phyloP scores from a whole-genome alignment of 805 yeast species.

The Lachancea dasiensis region DNA sequence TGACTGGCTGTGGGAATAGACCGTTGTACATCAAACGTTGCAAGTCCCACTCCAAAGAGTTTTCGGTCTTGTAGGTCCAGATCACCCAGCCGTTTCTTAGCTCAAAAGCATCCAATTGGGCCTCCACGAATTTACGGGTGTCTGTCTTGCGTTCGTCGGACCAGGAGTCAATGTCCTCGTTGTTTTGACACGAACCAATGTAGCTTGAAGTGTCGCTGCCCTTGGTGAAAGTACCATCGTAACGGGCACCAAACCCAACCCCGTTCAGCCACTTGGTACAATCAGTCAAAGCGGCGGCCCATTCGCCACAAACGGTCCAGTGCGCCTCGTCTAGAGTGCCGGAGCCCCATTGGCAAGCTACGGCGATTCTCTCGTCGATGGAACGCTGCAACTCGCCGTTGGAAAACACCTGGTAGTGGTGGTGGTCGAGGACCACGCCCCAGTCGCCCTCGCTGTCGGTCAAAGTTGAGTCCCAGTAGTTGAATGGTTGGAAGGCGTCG shows the following conservation, averaged over 20 bases:
- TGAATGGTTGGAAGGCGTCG: constrained; percentile 66
- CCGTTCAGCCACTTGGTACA: constrained; percentile 89
- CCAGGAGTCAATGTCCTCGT: constrained; percentile 49
- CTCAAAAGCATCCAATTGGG: constrained; percentile 83
- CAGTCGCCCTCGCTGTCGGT: constrained; percentile 39
- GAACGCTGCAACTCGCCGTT: constrained; percentile 50
- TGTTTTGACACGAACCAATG: constrained; percentile 58
- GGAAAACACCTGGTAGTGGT: constrained; percentile 82
- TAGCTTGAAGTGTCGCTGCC: constrained; percentile 31
- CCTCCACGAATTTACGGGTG: constrained; percentile 72
- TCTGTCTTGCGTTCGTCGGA: constrained; percentile 47
- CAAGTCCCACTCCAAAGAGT: constrained; percentile 81
- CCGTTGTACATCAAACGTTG: constrained; percentile 48
- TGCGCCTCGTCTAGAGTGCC: constrained; percentile 47
- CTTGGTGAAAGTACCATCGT: constrained; percentile 49
- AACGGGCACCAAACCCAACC: constrained; percentile 76
- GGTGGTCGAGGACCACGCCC: constrained; percentile 81
- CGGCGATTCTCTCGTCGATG: constrained; percentile 55
- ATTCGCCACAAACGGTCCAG: constrained; percentile 81
- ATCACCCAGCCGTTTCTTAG: constrained; percentile 80
- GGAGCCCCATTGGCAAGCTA: constrained; percentile 48
- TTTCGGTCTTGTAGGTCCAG: constrained; percentile 92
- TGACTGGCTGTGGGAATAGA: constrained; percentile 76
- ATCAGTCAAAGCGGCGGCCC: constrained; percentile 89
- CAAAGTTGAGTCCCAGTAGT: constrained; percentile 59